These are phyloP conservation scores for Colletotrichum cordylinicola DNA, from an alignment of 2,329 filamentous ascomycete genomes.

Conservation along the genomic window DNA sequence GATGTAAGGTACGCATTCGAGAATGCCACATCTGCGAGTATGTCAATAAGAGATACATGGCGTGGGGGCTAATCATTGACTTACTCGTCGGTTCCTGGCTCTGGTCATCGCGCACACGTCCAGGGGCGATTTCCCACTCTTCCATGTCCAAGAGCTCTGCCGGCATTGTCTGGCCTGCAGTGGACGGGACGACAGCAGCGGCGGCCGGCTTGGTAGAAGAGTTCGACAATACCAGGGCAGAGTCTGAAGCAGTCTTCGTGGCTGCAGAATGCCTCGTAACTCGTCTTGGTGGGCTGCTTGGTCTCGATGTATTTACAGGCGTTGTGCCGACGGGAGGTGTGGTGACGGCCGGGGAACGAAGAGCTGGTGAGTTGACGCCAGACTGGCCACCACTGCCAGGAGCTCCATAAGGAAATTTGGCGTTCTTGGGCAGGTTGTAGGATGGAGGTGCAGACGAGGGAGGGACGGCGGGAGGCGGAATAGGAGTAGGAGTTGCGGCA, in stretches of 20 bases:
- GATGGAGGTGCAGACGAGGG: not conserved
- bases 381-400: not conserved
- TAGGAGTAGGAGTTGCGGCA: not conserved
- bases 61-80: conserved; percentile 17
- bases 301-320: not conserved
- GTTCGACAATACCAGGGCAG: not conserved
- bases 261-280: conserved; percentile 1
- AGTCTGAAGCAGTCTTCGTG: not conserved
- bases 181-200: not conserved
- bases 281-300: not conserved
- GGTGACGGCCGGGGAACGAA: not conserved
- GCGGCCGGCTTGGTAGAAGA: not conserved
- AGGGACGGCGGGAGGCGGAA: not conserved
- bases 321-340: not conserved
- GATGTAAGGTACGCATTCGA: conserved; percentile 47
- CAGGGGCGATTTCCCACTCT: conserved; percentile 51
- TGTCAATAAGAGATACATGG: not conserved
- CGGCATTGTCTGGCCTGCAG: not conserved
- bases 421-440: not conserved
- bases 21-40: conserved; percentile 44
- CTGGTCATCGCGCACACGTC: conserved; percentile 36
- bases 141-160: conserved; percentile 39
- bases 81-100: conserved; percentile 36
- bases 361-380: not conserved
- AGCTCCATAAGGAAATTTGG: not conserved